phyloP scores from a whole-genome alignment of 768 basidiomycete genomes.

The Hirschioporus abietinus region DNA sequence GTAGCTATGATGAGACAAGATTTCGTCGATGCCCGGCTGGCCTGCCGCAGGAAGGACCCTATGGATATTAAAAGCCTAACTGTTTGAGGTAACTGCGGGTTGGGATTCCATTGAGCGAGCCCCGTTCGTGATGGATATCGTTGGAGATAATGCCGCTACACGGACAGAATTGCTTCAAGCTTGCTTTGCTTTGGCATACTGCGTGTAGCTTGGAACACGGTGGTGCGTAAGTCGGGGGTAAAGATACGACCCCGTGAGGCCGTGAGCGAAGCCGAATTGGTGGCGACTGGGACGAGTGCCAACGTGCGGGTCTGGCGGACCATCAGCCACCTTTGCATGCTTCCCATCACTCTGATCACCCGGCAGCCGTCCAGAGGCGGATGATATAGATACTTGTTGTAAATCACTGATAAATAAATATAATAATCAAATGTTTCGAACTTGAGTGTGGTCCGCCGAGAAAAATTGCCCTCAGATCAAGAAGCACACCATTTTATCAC shows the following conservation, averaged over 20 bases:
- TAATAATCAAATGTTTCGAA: background rate
- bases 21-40: background rate
- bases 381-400: background rate
- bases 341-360: background rate
- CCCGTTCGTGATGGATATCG: too few relatives aligned
- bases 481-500: background rate
- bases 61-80: too few relatives aligned
- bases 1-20: background rate
- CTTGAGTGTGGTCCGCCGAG: background rate
- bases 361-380: background rate
- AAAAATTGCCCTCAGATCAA: background rate
- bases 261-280: background rate
- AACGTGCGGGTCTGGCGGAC: background rate
- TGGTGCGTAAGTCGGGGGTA: background rate
- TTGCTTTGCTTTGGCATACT: background rate
- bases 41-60: background rate
- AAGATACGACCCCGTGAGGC: background rate
- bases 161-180: too few relatives aligned
- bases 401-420: background rate
- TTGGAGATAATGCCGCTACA: too few relatives aligned
- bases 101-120: too few relatives aligned
- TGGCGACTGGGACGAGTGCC: background rate
- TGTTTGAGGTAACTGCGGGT: too few relatives aligned
- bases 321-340: background rate
- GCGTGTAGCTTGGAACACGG: background rate